Evolutionary conservation across 2,329 filamentous ascomycete genomes (phyloP).

Genomic region (Colletotrichum gloeosporioides): DNA sequence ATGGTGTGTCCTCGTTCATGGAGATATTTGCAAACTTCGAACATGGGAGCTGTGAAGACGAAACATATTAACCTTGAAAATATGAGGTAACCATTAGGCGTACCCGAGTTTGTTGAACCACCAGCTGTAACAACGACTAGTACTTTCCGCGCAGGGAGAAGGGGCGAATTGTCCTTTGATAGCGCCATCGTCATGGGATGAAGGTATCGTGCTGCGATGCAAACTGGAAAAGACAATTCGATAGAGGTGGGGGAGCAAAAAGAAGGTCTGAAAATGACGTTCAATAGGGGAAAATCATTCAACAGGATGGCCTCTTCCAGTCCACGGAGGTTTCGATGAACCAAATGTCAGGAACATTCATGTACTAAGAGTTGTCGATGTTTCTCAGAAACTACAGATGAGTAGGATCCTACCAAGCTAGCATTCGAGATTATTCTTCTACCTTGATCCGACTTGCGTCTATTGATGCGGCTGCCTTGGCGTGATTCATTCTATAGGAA

Average conservation of each 20-base stretch:
- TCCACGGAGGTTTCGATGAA: neutral
- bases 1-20: neutral
- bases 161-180: neutral
- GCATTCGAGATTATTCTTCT: neutral
- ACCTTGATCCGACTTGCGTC: neutral
- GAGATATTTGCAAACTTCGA: neutral
- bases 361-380: neutral
- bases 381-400: neutral
- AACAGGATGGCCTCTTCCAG: neutral
- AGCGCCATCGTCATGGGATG: neutral
- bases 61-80: neutral
- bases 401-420: neutral
- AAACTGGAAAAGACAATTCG: neutral
- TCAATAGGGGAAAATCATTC: neutral
- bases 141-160: neutral
- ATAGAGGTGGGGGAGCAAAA: neutral
- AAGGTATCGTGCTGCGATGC: neutral
- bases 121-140: neutral
- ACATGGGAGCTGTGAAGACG: slow-evolving; percentile 32
- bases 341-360: neutral
- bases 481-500: neutral
- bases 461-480: neutral
- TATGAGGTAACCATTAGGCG: neutral
- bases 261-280: neutral
- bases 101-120: neutral